Conservation (phyloP, 768 basidiomycete genomes). For the Auricularia heimuer region DNA sequence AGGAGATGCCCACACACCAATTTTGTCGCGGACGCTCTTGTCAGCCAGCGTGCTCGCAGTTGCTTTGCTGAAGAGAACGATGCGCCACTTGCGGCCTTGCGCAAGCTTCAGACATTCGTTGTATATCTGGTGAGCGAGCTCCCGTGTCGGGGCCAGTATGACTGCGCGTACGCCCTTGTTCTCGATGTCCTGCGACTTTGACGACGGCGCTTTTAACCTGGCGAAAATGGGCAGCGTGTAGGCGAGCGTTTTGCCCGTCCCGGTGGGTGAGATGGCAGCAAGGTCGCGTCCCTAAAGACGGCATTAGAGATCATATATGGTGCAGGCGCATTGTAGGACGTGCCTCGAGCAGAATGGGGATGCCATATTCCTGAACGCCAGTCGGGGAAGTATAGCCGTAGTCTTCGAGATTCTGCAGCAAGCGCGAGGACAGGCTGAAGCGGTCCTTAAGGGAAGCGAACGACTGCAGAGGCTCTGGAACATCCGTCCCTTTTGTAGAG, state of each 20-base stretch:
- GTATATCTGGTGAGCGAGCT: slow-evolving; percentile 91
- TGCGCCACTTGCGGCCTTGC: slow-evolving; percentile 73
- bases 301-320: not conserved
- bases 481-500: slow-evolving; percentile 58
- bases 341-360: slow-evolving; percentile 74
- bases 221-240: slow-evolving; percentile 81
- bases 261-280: slow-evolving; percentile 92
- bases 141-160: slow-evolving; percentile 84
- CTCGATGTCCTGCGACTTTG: slow-evolving; percentile 24
- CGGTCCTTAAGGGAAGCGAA: slow-evolving; percentile 52
- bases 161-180: slow-evolving; percentile 65
- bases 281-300: slow-evolving; percentile 62
- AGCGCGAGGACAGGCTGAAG: slow-evolving; percentile 46
- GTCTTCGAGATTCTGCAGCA: slow-evolving; percentile 54
- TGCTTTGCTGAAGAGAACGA: slow-evolving; percentile 79
- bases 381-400: slow-evolving; percentile 62
- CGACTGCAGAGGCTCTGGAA: slow-evolving; percentile 47
- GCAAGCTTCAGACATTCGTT: slow-evolving; percentile 82
- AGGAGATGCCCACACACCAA: slow-evolving; percentile 38
- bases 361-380: slow-evolving; percentile 69
- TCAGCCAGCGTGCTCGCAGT: slow-evolving; percentile 75
- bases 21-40: slow-evolving; percentile 62
- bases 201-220: slow-evolving; percentile 39
- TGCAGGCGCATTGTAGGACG: slow-evolving; percentile 14
- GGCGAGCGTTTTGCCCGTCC: slow-evolving; percentile 92